Evolutionary conservation across 176 grass and related monocot genomes (phyloP), one percentile per base, ranked within the genome.

Genomic region (Phyllostachys edulis): DNA sequence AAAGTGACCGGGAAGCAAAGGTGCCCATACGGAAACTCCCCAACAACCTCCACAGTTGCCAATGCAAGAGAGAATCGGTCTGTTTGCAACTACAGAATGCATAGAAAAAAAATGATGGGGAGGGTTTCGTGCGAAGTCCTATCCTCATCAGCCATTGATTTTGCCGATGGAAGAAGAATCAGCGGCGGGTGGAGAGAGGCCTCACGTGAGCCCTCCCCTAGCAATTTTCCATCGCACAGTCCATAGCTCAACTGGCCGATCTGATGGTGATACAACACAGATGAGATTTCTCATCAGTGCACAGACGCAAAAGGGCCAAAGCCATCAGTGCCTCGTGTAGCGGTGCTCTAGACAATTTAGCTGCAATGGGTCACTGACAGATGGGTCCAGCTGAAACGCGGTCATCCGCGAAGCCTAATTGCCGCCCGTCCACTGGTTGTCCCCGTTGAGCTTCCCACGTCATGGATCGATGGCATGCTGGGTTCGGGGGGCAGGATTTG

Each of bases 1-100:
- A 18, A 75, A 47, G 78, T 67, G 70, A 36, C 11, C 24, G 13
- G 15, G 15, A 73, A 80, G 77, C 77, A 80, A 73, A 85, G 63
- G 50, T 9, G 41, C 6, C 7, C 37, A 7, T 15, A 9, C 16
- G 3, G 2, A 55, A 16, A 29, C 9, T 32, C 34, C 24, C 26
- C 42, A 52, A 4, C 44, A 67, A 54, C 14, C 0, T n/a, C 68
- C 26, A 72, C 41, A 11, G 8, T 20, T 21, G 21, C 56, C 40
- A 12, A 14, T 5, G 32, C 11, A 0, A 6, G 12, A 62, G 27
- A 49, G 21, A 2, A 29, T 41, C n/a, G 2, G 26, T 74, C 29
- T 4, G 44, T 29, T 6, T 17, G 42, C 23, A 71, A 24, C 5
- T 14, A 27, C 46, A 4, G 15, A 16, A 26, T 27, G 7, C 2